Conservation (phyloP, 2,329 filamentous ascomycete species). For the Trichophaea hybrida region DNA sequence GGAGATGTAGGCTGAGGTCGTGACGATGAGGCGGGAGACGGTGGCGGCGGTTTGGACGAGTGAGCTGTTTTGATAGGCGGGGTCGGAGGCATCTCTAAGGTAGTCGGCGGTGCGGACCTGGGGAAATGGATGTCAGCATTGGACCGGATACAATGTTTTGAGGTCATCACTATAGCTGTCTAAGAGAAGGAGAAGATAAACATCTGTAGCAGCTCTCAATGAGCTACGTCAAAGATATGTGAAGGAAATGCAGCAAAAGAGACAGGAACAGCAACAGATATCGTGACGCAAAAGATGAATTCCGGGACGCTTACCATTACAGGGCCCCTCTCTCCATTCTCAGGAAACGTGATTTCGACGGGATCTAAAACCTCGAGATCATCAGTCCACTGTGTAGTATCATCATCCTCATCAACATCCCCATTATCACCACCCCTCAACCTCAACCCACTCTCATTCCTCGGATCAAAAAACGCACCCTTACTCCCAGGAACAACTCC, state of each 20-base stretch:
- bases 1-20: conserved; percentile 64
- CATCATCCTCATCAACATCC: neutral
- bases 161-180: neutral
- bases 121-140: conserved; percentile 34
- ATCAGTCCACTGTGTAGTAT: neutral
- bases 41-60: conserved; percentile 76
- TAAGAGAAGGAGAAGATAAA: neutral
- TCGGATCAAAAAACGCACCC: conserved; percentile 41
- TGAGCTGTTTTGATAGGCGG: conserved; percentile 76
- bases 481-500: conserved; percentile 76
- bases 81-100: conserved; percentile 64
- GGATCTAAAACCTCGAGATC: conserved; percentile 42
- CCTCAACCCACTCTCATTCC: neutral
- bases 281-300: neutral
- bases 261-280: neutral
- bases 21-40: conserved; percentile 84
- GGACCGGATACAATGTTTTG: neutral
- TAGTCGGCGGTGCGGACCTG: conserved; percentile 40
- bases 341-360: conserved; percentile 61
- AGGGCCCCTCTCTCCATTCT: conserved; percentile 33
- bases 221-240: neutral
- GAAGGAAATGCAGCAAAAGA: neutral
- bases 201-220: neutral
- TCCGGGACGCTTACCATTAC: neutral
- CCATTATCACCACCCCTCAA: neutral